Conservation (phyloP, 148 eudicot genomes). For the Dysphania ambrosioides region DNA sequence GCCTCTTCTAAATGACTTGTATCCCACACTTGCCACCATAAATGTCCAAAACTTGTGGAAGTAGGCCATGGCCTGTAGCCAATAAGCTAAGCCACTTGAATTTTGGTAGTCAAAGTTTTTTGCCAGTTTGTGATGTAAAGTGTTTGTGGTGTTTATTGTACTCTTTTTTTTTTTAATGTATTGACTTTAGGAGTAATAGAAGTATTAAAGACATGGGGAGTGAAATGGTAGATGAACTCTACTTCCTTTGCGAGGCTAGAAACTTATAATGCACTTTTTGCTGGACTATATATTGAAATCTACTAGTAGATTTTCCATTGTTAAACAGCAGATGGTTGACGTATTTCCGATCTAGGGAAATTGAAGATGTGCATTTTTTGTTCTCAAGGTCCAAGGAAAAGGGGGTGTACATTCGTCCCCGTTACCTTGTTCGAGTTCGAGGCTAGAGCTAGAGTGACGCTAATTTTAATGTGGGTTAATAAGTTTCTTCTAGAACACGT, state of each 20-base stretch:
- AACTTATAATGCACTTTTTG: neutral
- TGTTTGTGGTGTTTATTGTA: no score
- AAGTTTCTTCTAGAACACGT: no score
- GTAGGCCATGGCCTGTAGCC: neutral
- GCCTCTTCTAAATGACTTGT: neutral
- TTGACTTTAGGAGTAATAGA: neutral
- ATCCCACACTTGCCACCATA: neutral
- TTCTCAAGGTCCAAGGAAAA: no score
- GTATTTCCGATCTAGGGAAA: no score
- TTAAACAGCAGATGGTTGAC: no score
- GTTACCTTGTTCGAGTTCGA: no score
- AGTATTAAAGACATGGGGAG: neutral
- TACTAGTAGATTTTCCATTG: no score
- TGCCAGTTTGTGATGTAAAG: neutral
- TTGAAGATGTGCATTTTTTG: no score
- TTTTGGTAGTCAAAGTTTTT: neutral
- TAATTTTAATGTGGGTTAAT: no score
- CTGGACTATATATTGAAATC: no score
- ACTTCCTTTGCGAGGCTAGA: neutral
- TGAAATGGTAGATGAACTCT: neutral
- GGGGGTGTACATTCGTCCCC: no score
- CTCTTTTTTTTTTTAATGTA: neutral
- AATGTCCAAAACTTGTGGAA: slow-evolving; percentile 2
- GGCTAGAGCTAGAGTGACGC: no score
- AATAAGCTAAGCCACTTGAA: neutral